phyloP scores from a whole-genome alignment of 371 early-diverging fungal genomes.

The Mortierella sp. region DNA sequence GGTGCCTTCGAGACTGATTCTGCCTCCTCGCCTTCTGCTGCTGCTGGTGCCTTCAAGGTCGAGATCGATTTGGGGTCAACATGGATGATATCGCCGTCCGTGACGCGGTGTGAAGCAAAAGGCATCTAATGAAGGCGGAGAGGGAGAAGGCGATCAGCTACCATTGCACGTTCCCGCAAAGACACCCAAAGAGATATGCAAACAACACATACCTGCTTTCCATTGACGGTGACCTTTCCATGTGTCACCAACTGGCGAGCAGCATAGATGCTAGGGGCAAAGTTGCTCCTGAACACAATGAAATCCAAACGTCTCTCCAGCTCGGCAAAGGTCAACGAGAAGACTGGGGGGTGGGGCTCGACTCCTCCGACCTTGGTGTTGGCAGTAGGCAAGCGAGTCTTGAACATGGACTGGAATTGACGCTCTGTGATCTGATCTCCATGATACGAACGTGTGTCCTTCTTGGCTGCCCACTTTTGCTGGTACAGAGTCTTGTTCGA shows the following conservation, averaged over 20 bases:
- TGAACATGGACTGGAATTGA: slow-evolving; percentile 81
- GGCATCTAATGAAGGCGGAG: slow-evolving; percentile 56
- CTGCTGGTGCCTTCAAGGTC: slow-evolving; percentile 64
- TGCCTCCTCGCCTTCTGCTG: slow-evolving; percentile 53
- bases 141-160: background rate
- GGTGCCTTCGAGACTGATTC: slow-evolving; percentile 56
- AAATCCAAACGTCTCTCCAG: slow-evolving; percentile 94
- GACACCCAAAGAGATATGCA: too few relatives aligned
- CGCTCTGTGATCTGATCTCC: slow-evolving; percentile 89
- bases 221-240: slow-evolving; percentile 93
- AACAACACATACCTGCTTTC: slow-evolving; percentile 73
- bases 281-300: slow-evolving; percentile 91
- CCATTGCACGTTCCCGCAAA: background rate
- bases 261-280: slow-evolving; percentile 85
- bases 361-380: slow-evolving; percentile 61
- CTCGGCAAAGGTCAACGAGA: slow-evolving; percentile 87
- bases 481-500: slow-evolving; percentile 88
- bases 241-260: slow-evolving; percentile 87
- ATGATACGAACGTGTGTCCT: slow-evolving; percentile 94
- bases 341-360: slow-evolving; percentile 78
- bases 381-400: slow-evolving; percentile 77
- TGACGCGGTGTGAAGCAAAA: slow-evolving; percentile 81
- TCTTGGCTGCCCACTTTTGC: slow-evolving; percentile 94
- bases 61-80: slow-evolving; percentile 85
- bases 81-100: slow-evolving; percentile 91